Conservation (phyloP, 192 early-diverging fungal genomes). For the Gaertneriomyces sp. region DNA sequence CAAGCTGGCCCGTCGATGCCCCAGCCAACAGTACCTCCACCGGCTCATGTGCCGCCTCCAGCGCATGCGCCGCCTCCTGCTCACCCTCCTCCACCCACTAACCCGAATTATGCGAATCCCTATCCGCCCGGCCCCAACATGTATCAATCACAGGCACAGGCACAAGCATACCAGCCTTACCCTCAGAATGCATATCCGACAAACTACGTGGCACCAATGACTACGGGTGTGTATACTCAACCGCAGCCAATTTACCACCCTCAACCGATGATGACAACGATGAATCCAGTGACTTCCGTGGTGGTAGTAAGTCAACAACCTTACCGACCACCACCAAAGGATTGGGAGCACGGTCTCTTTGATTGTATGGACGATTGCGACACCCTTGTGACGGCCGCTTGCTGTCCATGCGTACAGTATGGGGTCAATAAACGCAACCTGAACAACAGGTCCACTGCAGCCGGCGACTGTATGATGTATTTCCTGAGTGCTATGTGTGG, state of each 20-base stretch:
- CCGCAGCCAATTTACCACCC: background rate
- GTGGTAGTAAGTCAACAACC: slow-evolving; percentile 23
- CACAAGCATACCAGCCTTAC: too few species aligned
- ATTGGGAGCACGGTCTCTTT: slow-evolving; percentile 28
- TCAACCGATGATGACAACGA: slow-evolving; percentile 7
- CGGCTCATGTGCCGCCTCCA: too few species aligned
- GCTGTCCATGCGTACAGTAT: slow-evolving; percentile 19
- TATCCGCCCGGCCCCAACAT: too few species aligned
- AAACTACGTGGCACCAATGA: too few species aligned
- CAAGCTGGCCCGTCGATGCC: too few species aligned
- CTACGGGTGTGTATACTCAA: too few species aligned
- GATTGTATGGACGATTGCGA: slow-evolving; percentile 21
- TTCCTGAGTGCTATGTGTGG: background rate
- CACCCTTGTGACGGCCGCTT: slow-evolving; percentile 6
- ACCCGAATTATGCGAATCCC: too few species aligned
- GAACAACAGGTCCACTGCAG: background rate
- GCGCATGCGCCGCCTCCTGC: too few species aligned
- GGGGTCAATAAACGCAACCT: slow-evolving; percentile 25
- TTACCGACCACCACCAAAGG: slow-evolving; percentile 23
- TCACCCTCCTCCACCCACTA: too few species aligned
- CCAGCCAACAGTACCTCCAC: too few species aligned
- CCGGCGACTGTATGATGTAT: slow-evolving; percentile 18
- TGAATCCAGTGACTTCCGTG: background rate
- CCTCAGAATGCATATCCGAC: too few species aligned
- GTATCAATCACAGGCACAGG: too few species aligned